Evolutionary conservation across 306 rosid species (phyloP).

Genomic region (Trifolium fragiferum): DNA sequence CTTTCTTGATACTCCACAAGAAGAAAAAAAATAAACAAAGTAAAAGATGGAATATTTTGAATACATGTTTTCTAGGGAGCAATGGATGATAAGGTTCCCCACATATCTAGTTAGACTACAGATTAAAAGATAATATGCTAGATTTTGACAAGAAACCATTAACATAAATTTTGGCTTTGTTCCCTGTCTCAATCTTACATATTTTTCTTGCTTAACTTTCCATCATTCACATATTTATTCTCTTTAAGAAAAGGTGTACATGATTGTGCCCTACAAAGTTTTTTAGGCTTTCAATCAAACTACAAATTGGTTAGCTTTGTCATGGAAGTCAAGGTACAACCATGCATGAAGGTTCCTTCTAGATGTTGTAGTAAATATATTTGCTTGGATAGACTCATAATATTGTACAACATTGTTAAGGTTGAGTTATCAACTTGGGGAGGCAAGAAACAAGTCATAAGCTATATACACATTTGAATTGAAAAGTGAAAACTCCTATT

Average conservation of each 20-base stretch:
- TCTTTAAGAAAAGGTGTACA: constrained; percentile 69
- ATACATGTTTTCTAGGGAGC: constrained; percentile 65
- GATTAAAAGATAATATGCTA: constrained; percentile 77
- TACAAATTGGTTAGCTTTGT: constrained; percentile 57
- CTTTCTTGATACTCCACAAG: constrained; percentile 47
- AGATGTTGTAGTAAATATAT: constrained; percentile 46
- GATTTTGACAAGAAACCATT: constrained; percentile 93
- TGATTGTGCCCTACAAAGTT: constrained; percentile 66
- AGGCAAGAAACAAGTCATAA: not conserved
- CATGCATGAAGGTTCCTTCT: constrained; percentile 55
- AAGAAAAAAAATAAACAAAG: constrained; percentile 44
- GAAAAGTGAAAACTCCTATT: constrained; percentile 7
- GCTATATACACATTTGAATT: constrained; percentile 8
- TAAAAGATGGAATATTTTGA: constrained; percentile 75
- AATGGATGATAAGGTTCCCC: constrained; percentile 63
- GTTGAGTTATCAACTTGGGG: constrained; percentile 38
- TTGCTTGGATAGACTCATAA: constrained; percentile 27
- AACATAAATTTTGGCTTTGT: constrained; percentile 71
- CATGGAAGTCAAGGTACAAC: constrained; percentile 52
- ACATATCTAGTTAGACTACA: constrained; percentile 63
- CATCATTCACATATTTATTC: constrained; percentile 76
- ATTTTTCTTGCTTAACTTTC: constrained; percentile 69
- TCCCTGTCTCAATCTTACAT: constrained; percentile 69
- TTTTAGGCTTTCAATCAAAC: constrained; percentile 59
- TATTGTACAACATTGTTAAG: not conserved